Percentiles rank a stretch among this genome's conserved stretches.
phyloP scores from a whole-genome alignment of 2,329 filamentous ascomycete genomes.

The Didymosphaeria variabile region DNA sequence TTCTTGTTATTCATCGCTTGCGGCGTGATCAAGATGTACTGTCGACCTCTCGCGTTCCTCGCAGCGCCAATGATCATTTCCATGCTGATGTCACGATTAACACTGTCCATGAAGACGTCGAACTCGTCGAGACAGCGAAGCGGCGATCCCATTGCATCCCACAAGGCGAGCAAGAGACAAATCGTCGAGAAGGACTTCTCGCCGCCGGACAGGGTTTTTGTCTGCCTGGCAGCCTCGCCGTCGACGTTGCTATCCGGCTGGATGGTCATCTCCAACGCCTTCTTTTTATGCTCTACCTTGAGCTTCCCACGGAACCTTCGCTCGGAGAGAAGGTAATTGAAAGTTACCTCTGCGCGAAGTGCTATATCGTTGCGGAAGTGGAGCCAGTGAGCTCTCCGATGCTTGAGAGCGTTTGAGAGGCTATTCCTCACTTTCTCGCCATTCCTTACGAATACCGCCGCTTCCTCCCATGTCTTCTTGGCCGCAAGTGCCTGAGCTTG shows the following conservation, averaged over 20 bases:
- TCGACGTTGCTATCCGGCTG: conserved; percentile 75
- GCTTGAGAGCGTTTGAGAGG: conserved; percentile 68
- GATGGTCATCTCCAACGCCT: conserved; percentile 78
- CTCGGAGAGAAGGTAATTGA: conserved; percentile 88
- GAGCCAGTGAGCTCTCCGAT: conserved; percentile 79
- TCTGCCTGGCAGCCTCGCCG: conserved; percentile 76
- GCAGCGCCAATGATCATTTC: conserved; percentile 92
- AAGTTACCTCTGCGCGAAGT: conserved; percentile 83
- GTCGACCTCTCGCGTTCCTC: conserved; percentile 83
- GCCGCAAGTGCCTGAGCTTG: conserved; percentile 39
- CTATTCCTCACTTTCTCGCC: conserved; percentile 45
- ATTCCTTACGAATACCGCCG: conserved; percentile 28
- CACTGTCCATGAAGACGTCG: conserved; percentile 98
- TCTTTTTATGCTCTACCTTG: conserved; percentile 77
- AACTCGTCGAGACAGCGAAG: conserved; percentile 97
- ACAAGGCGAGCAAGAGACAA: conserved; percentile 88
- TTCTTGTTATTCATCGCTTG: conserved; percentile 71
- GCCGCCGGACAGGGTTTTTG: conserved; percentile 92
- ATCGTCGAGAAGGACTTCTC: conserved; percentile 99
- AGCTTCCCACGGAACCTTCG: conserved; percentile 87
- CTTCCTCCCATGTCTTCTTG: conserved; percentile 33
- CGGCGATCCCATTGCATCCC: conserved; percentile 98
- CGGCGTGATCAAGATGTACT: conserved; percentile 96
- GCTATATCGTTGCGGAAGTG: conserved; percentile 87
- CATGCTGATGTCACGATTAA: conserved; percentile 92